phyloP scores from a whole-genome alignment of 768 basidiomycete species.

The Terana coerulea region DNA sequence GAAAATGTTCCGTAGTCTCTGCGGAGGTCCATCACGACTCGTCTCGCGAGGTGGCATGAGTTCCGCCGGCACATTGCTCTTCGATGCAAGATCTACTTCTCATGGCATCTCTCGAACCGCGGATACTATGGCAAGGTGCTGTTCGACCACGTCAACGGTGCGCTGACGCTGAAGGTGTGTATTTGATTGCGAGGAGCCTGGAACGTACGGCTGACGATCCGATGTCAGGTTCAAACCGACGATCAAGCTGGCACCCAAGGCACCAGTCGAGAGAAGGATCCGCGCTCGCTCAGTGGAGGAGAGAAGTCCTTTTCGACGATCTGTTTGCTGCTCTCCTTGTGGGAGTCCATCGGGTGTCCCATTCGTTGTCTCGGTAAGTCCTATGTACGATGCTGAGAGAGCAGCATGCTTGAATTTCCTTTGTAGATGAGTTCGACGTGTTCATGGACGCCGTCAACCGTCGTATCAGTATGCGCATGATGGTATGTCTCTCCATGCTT shows the following conservation, averaged over 20 bases:
- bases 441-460: slow-evolving; percentile 96
- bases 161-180: slow-evolving; percentile 60
- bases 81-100: slow-evolving; percentile 80
- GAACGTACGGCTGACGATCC: not conserved
- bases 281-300: slow-evolving; percentile 84
- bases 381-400: not conserved
- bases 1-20: slow-evolving; percentile 32
- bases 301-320: slow-evolving; percentile 98
- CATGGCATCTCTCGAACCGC: slow-evolving; percentile 76
- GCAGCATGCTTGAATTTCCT: slow-evolving; percentile 1
- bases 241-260: slow-evolving; percentile 62
- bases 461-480: slow-evolving; percentile 92
- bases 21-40: slow-evolving; percentile 57
- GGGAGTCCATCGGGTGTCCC: slow-evolving; percentile 95
- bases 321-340: slow-evolving; percentile 87
- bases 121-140: slow-evolving; percentile 87
- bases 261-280: slow-evolving; percentile 67
- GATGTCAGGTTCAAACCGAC: slow-evolving; percentile 71
- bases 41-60: slow-evolving; percentile 76
- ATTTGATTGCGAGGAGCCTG: too few relatives aligned
- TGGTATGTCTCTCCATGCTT: slow-evolving; percentile 46
- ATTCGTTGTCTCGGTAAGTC: slow-evolving; percentile 80
- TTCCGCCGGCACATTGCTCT: slow-evolving; percentile 89
- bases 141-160: slow-evolving; percentile 73
- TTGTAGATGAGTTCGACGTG: slow-evolving; percentile 91